Conservation (phyloP, 768 basidiomycete species). For the Leucocoprinus leucothites region DNA sequence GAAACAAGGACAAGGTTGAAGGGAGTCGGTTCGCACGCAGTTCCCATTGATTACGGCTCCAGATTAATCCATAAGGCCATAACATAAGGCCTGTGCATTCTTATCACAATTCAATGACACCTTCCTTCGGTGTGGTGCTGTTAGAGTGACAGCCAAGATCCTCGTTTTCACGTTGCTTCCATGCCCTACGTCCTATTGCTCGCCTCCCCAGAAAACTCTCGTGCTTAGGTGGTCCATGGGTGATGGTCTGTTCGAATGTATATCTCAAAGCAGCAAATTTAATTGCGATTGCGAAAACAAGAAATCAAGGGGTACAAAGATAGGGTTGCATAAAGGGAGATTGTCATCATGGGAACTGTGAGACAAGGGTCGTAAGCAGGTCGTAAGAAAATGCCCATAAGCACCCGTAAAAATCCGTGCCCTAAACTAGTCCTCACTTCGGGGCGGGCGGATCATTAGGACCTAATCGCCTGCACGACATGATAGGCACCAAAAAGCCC, state of each 20-base stretch:
- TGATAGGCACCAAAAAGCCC: constrained; percentile 50
- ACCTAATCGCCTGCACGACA: constrained; percentile 42
- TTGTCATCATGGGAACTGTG: not conserved
- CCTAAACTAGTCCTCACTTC: not conserved
- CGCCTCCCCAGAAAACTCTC: not conserved
- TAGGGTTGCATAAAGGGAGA: constrained; percentile 1
- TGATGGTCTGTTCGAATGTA: too few species aligned
- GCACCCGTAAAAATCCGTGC: not conserved
- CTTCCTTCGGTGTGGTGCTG: not conserved
- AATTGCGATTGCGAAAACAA: not conserved
- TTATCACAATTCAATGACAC: constrained; percentile 3
- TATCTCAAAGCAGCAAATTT: not conserved
- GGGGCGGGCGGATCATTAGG: not conserved
- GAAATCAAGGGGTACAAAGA: not conserved
- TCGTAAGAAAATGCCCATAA: not conserved
- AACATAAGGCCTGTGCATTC: not conserved
- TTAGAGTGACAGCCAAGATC: not conserved
- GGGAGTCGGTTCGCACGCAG: too few species aligned
- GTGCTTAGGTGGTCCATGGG: too few species aligned
- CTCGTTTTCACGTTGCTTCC: constrained; percentile 9
- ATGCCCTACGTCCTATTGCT: not conserved
- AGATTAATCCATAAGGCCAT: not conserved
- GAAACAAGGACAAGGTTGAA: too few species aligned
- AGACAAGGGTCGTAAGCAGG: not conserved
- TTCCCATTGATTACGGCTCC: too few species aligned